A percentile compares a stretch with the other conserved stretches of the same genome.
phyloP scores from a whole-genome alignment of 257 asterid genomes.

The Plantago elongata region DNA sequence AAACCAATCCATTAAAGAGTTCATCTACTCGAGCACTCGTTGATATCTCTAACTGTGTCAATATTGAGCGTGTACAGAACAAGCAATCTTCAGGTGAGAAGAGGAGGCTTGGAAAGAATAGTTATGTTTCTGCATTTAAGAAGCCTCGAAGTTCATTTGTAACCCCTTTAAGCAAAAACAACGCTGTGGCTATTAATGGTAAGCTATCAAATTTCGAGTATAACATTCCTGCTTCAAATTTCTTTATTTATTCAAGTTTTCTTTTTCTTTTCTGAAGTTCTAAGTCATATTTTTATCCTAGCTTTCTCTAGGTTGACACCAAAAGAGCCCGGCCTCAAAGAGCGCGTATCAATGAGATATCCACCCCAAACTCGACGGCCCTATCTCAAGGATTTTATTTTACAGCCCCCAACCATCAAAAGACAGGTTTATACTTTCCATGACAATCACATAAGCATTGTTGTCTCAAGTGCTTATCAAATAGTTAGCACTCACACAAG shows the following conservation, averaged over 20 bases:
- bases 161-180: constrained; percentile 52
- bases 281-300: constrained; percentile 35
- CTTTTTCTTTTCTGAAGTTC: constrained; percentile 16
- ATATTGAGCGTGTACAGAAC: constrained; percentile 21
- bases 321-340: constrained; percentile 42
- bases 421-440: constrained; percentile 44
- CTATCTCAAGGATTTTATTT: constrained; percentile 62
- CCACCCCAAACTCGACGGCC: constrained; percentile 53
- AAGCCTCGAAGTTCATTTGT: constrained; percentile 77
- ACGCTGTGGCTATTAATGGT: constrained; percentile 46
- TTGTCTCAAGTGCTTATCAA: constrained; percentile 12
- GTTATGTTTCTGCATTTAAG: constrained; percentile 75
- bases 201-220: constrained; percentile 26
- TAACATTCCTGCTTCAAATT: constrained; percentile 21
- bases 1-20: constrained; percentile 30
- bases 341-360: constrained; percentile 56
- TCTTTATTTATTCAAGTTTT: neutral
- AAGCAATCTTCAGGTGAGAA: constrained; percentile 51
- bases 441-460: constrained; percentile 1
- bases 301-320: constrained; percentile 60
- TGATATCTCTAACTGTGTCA: constrained; percentile 65
- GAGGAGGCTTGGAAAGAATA: constrained; percentile 44
- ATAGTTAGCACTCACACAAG: constrained; percentile 14
- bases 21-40: constrained; percentile 44
- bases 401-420: constrained; percentile 47